These are phyloP conservation scores for Prototheca cutis DNA, from an alignment of 163 green algal genomes.

Conservation along the genomic window DNA sequence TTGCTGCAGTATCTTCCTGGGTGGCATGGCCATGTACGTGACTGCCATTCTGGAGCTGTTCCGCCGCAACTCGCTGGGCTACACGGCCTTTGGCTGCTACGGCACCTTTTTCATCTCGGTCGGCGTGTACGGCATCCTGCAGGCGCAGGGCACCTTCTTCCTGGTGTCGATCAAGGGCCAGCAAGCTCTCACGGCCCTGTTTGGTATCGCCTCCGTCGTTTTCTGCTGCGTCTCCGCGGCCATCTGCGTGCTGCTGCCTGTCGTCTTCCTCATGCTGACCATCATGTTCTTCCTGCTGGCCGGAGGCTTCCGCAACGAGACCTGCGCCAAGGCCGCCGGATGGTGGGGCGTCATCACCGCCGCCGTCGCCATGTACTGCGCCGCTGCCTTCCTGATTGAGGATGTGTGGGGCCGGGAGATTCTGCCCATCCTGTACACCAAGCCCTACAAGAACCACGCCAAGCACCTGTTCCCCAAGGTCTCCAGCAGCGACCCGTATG, in stretches of 20 bases:
- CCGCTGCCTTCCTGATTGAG: constrained; percentile 5
- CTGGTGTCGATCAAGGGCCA: neutral
- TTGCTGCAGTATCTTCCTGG: constrained; percentile 1
- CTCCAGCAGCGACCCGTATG: neutral
- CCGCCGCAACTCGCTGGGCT: constrained; percentile 7
- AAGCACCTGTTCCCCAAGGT: constrained; percentile 3
- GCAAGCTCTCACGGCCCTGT: neutral
- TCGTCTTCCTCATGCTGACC: constrained; percentile 2
- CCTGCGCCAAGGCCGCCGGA: constrained; percentile 1
- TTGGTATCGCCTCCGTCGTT: constrained; percentile 1
- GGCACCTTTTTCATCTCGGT: constrained; percentile 6
- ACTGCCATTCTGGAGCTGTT: constrained; percentile 1
- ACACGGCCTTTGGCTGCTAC: constrained; percentile 6
- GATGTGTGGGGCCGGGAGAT: constrained; percentile 9
- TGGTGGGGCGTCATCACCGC: constrained; percentile 6
- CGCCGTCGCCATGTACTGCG: constrained; percentile 2
- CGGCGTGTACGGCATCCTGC: neutral
- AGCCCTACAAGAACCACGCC: constrained; percentile 5
- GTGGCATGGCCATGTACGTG: constrained; percentile 2
- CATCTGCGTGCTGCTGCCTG: constrained; percentile 4
- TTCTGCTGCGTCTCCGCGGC: neutral
- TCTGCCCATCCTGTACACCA: constrained; percentile 13
- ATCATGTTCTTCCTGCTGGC: constrained; percentile 8
- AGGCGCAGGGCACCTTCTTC: constrained; percentile 4
- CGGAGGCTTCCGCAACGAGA: neutral